Evolutionary conservation across 352 stramenopile species (phyloP).

Genomic region (Phytophthora citrophthora): DNA sequence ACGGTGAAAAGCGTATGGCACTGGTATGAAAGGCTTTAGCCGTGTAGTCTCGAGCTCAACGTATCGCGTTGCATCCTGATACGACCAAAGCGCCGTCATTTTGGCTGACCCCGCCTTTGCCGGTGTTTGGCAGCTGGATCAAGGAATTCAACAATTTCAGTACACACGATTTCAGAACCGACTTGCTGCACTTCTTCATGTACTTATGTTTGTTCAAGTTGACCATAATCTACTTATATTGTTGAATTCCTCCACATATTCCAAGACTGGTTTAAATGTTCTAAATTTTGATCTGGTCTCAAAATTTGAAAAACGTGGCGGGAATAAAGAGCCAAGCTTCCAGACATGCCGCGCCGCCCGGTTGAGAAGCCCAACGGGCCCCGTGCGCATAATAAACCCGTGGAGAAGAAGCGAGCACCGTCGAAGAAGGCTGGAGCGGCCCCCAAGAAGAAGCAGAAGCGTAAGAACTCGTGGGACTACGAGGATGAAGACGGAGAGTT

Average conservation of each 20-base stretch:
- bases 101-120: no score
- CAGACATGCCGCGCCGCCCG: not conserved
- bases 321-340: slow-evolving; percentile 3
- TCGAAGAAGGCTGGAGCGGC: not conserved
- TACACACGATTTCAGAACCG: no score
- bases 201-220: no score
- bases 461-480: slow-evolving; percentile 36
- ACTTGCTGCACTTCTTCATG: no score
- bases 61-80: no score
- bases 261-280: not conserved
- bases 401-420: slow-evolving; percentile 19
- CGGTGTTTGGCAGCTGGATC: no score
- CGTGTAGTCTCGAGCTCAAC: no score
- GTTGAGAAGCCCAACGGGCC: slow-evolving; percentile 11
- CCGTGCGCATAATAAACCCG: not conserved
- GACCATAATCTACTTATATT: no score
- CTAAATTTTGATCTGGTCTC: not conserved
- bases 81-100: no score
- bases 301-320: slow-evolving; percentile 10
- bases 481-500: slow-evolving; percentile 35
- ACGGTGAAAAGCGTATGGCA: not conserved
- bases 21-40: no score
- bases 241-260: no score
- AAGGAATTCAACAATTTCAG: no score
- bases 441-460: slow-evolving; percentile 32